Evolutionary conservation across 176 grass and related monocot genomes (phyloP).

Genomic region (Themeda triandra): DNA sequence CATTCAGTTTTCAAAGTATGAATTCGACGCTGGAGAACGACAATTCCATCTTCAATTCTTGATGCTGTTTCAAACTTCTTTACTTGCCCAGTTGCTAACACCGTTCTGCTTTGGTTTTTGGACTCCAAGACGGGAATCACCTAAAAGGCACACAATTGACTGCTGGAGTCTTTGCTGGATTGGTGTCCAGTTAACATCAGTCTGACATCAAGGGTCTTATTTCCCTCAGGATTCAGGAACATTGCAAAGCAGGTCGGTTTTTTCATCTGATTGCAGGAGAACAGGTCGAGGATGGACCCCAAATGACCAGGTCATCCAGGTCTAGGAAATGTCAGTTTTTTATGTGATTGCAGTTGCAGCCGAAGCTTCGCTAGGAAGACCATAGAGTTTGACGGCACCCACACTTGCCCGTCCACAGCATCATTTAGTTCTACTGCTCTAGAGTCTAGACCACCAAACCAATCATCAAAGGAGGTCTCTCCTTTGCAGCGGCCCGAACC

Average conservation of each 20-base stretch:
- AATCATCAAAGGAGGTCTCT: too few relatives aligned
- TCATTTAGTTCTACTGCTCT: too few relatives aligned
- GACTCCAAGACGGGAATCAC: too few relatives aligned
- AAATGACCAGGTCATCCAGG: neutral
- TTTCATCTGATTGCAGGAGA: too few relatives aligned
- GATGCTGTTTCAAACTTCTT: neutral
- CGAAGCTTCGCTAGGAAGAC: neutral
- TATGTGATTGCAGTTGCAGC: neutral
- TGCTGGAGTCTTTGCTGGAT: neutral
- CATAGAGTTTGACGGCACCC: too few relatives aligned
- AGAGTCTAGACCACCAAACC: too few relatives aligned
- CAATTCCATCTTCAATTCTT: neutral
- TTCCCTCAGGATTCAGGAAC: too few relatives aligned
- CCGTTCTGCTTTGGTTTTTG: neutral
- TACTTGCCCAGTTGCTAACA: neutral
- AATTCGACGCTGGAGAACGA: neutral
- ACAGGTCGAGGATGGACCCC: neutral
- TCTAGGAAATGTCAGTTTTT: neutral
- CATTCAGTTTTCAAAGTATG: too few relatives aligned
- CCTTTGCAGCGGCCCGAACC: too few relatives aligned
- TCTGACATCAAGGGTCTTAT: too few relatives aligned
- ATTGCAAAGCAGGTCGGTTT: too few relatives aligned
- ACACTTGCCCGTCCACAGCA: too few relatives aligned
- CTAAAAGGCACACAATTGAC: neutral
- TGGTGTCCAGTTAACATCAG: neutral